These are phyloP conservation scores for Paraphaeosphaeria sporulosa DNA, from an alignment of 2,329 filamentous ascomycete genomes.

Conservation along the genomic window DNA sequence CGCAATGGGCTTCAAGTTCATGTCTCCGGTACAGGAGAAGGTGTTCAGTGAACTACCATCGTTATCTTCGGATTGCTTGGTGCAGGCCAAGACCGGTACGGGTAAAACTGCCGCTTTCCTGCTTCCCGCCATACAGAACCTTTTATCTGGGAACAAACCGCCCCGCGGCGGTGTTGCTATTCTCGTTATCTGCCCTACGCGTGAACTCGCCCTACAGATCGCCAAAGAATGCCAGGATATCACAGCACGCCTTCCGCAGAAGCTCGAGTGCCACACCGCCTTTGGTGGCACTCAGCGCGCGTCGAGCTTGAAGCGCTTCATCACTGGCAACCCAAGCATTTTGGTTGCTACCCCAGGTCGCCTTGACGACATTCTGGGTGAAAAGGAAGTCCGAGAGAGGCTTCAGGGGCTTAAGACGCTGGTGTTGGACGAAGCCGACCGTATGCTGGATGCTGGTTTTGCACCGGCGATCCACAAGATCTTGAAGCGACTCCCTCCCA, in stretches of 20 bases:
- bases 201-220: slow-evolving; percentile 60
- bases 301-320: slow-evolving; percentile 42
- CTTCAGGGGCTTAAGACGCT: slow-evolving; percentile 56
- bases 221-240: slow-evolving; percentile 56
- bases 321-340: slow-evolving; percentile 50
- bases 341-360: slow-evolving; percentile 59
- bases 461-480: slow-evolving; percentile 61
- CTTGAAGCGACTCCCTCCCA: slow-evolving; percentile 59
- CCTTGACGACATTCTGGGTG: slow-evolving; percentile 56
- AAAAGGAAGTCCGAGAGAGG: slow-evolving; percentile 54
- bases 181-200: slow-evolving; percentile 57
- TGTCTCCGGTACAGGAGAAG: slow-evolving; percentile 64
- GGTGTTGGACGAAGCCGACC: slow-evolving; percentile 54
- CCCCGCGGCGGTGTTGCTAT: slow-evolving; percentile 53
- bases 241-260: slow-evolving; percentile 49
- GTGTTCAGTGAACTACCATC: slow-evolving; percentile 60
- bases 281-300: slow-evolving; percentile 51
- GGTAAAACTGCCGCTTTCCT: slow-evolving; percentile 60
- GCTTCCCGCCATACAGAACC: slow-evolving; percentile 56
- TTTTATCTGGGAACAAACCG: slow-evolving; percentile 46
- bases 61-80: slow-evolving; percentile 61
- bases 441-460: slow-evolving; percentile 62
- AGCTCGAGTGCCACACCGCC: slow-evolving; percentile 55
- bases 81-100: slow-evolving; percentile 61
- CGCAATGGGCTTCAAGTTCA: slow-evolving; percentile 49